phyloP scores from a whole-genome alignment of 139 green algal genomes.

The Haematococcus lacustris region DNA sequence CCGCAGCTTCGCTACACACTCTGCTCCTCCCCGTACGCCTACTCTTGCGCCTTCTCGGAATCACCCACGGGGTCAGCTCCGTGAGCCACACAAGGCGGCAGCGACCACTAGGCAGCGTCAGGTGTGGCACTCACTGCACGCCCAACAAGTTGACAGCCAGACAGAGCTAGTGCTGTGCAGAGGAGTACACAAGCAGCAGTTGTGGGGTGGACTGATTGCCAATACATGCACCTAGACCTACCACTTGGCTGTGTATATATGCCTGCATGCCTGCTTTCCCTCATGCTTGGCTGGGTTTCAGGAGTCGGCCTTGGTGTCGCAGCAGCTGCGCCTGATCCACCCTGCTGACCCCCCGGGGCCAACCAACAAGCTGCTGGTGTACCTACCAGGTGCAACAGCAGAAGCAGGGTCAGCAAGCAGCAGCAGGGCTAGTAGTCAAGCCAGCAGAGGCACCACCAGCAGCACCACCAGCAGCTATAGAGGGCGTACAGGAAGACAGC shows the following conservation, averaged over 20 bases:
- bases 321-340: conserved; percentile 24
- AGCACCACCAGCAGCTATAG: not conserved
- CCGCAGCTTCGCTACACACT: not conserved
- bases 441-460: not conserved
- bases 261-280: too few relatives aligned
- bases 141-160: not conserved
- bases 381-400: conserved; percentile 40
- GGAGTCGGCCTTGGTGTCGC: not conserved
- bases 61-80: too few relatives aligned
- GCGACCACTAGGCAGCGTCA: too few relatives aligned
- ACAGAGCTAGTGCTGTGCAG: not conserved
- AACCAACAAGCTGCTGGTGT: conserved; percentile 34
- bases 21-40: too few relatives aligned
- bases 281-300: not conserved
- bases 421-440: not conserved
- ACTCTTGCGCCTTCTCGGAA: too few relatives aligned
- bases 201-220: not conserved
- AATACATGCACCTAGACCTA: not conserved
- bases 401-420: too few relatives aligned
- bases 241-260: not conserved
- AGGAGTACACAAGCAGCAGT: not conserved
- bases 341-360: conserved; percentile 15
- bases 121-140: not conserved
- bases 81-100: too few relatives aligned
- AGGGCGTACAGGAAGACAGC: not conserved